A percentile compares a stretch with the other conserved stretches of the same genome.
phyloP scores from a whole-genome alignment of 208 protist genomes.

The Polymyxa betae region DNA sequence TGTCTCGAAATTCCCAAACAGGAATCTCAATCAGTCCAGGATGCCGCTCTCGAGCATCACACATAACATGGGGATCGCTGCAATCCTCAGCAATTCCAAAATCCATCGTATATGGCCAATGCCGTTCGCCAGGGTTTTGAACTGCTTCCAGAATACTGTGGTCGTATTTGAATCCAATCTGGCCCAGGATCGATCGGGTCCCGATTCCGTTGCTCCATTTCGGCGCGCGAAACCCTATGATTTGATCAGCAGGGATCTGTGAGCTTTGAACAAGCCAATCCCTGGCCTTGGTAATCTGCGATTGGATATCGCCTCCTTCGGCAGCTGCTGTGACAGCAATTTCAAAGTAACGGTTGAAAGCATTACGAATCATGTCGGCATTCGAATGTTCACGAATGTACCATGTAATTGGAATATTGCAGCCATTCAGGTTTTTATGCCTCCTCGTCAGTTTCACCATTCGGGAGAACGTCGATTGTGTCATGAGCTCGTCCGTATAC shows the following conservation, averaged over 20 bases:
- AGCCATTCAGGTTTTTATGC: slow-evolving; percentile 43
- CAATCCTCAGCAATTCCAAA: slow-evolving; percentile 32
- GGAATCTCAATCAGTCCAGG: slow-evolving; percentile 30
- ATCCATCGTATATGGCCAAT: slow-evolving; percentile 33
- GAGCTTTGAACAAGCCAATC: not conserved
- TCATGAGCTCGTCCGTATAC: slow-evolving; percentile 44
- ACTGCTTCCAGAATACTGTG: not conserved
- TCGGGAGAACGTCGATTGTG: not conserved
- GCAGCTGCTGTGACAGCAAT: slow-evolving; percentile 27
- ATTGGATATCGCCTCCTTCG: not conserved
- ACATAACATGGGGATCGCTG: slow-evolving; percentile 4
- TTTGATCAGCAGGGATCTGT: not conserved
- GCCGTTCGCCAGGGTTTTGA: not conserved
- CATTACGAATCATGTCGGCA: slow-evolving; percentile 1
- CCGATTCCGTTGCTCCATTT: slow-evolving; percentile 46
- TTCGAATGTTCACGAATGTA: slow-evolving; percentile 15
- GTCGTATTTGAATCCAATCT: slow-evolving; percentile 22
- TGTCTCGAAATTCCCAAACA: slow-evolving; percentile 18
- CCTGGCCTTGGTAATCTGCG: not conserved
- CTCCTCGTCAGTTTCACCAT: slow-evolving; percentile 14
- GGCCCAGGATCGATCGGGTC: not conserved
- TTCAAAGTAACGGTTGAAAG: slow-evolving; percentile 52
- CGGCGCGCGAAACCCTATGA: not conserved
- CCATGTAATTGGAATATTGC: slow-evolving; percentile 42
- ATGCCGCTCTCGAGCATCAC: slow-evolving; percentile 47